phyloP scores from a whole-genome alignment of 164 flowering plant genomes.

The Euptelea pleiosperma region DNA sequence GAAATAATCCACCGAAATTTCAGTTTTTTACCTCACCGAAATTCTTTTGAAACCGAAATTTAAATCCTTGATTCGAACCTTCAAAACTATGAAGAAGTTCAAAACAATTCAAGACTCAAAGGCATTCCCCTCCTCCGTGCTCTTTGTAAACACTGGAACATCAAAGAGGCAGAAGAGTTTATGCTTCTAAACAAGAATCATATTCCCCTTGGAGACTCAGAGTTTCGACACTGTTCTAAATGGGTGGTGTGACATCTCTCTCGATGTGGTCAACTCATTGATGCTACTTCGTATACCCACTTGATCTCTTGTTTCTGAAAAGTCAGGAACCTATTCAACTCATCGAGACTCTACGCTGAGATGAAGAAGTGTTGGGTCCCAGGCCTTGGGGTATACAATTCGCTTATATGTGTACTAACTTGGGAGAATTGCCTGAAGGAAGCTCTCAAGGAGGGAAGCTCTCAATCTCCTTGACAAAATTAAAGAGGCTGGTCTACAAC shows the following conservation, averaged over 20 bases:
- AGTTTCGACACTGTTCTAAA: slow-evolving; percentile 80
- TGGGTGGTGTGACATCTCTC: slow-evolving; percentile 75
- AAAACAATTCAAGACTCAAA: slow-evolving; percentile 45
- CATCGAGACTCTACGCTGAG: slow-evolving; percentile 78
- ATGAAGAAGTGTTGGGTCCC: slow-evolving; percentile 80
- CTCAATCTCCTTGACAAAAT: slow-evolving; percentile 54
- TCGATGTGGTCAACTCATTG: slow-evolving; percentile 54
- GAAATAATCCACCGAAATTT: no score
- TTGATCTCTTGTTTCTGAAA: slow-evolving; percentile 85
- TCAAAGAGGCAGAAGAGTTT: slow-evolving; percentile 90
- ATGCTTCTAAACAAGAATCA: slow-evolving; percentile 65
- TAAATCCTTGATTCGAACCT: slow-evolving; percentile 68
- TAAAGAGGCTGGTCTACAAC: slow-evolving; percentile 50
- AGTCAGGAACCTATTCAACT: slow-evolving; percentile 74
- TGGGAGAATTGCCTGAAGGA: slow-evolving; percentile 71
- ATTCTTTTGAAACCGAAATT: no score
- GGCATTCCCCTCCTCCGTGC: slow-evolving; percentile 52
- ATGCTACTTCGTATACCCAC: slow-evolving; percentile 61
- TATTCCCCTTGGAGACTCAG: slow-evolving; percentile 62
- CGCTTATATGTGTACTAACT: slow-evolving; percentile 64
- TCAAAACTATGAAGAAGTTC: slow-evolving; percentile 71
- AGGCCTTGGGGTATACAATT: slow-evolving; percentile 64
- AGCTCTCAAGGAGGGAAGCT: no score
- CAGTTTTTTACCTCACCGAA: no score
- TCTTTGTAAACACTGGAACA: slow-evolving; percentile 64